phyloP scores from a whole-genome alignment of 108 stramenopile species.

The Stephanodiscus triporus region DNA sequence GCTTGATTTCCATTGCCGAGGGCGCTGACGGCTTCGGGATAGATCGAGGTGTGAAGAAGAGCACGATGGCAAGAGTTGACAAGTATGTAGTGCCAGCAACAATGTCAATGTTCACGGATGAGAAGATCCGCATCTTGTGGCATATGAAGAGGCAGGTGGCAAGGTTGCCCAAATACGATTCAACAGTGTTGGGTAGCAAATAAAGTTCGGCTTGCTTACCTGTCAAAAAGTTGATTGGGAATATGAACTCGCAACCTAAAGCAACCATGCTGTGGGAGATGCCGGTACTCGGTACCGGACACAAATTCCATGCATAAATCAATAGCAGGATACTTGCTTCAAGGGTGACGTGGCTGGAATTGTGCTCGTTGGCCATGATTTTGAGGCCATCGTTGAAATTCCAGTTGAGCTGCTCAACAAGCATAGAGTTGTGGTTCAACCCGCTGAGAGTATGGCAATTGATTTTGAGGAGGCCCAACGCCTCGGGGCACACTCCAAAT shows the following conservation, averaged over 20 bases:
- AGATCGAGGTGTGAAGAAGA: too few species aligned
- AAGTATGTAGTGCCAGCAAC: constrained; percentile 13
- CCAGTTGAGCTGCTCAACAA: constrained; percentile 19
- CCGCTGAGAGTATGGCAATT: constrained; percentile 13
- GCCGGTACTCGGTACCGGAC: too few species aligned
- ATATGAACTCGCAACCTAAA: constrained; percentile 25
- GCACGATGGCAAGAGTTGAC: constrained; percentile 5
- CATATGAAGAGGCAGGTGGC: too few species aligned
- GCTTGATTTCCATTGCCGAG: too few species aligned
- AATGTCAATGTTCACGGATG: constrained; percentile 2
- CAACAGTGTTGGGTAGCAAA: background rate
- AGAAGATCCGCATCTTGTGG: constrained; percentile 2
- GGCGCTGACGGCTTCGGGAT: too few species aligned
- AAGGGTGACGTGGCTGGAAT: background rate
- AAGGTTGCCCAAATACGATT: constrained; percentile 7
- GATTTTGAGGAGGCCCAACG: constrained; percentile 9
- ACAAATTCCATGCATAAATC: too few species aligned
- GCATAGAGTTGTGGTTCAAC: constrained; percentile 42
- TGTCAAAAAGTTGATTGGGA: constrained; percentile 47
- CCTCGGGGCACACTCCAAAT: constrained; percentile 1
- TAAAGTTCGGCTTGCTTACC: constrained; percentile 10
- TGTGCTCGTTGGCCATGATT: too few species aligned
- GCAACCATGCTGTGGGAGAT: too few species aligned
- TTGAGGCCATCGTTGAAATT: constrained; percentile 26
- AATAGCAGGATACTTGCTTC: background rate